Base-by-base conservation (phyloP, 23 red algal genomes). In the Cyanidiococcus yangmingshanensis region DNA sequence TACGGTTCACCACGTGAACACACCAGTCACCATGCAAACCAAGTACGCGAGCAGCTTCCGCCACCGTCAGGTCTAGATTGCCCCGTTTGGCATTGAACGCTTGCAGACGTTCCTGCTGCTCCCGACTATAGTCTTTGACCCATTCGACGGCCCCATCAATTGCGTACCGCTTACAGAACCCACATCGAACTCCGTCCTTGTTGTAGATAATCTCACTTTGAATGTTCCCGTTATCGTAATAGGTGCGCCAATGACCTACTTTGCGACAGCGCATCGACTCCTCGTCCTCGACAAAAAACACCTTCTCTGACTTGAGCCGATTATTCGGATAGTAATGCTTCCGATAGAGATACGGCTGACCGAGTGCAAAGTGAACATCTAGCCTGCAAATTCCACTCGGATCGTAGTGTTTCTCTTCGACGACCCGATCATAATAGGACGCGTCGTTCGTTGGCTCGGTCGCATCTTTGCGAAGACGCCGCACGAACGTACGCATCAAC, bases 341-440 rank as follows among this genome's bases (percentile, higher is more conserved):
- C 1, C 90, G 82, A 38, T 85, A 95, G 12, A 95, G 82, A 79
- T 95, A 95, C 17, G 86, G 86, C 76, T 89, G 85, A 57, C 85
- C 90, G 21, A 95, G 50, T 1, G 90, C 85, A 74, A 95, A 95
- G 76, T 95, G 90, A 21, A 95, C 82, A 79, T 95, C 90, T 17
- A 95, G 79, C 35, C 85, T 41, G 39, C 90, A 95, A 32, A 95
- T 83, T 33, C 90, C 90, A 54, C 81, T 86, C 21, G 74, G 81
- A 68, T 95, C 86, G 40, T 86, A 95, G 59, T 95, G 90, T 79
- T 95, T 95, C 82, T 95, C 90, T 59, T 95, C 90, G n/a, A 95
- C 75, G 2, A 95, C 68, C 18, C 90, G 76, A 35, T 89, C 58
- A 41, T 89, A 95, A 3, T 58, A 84, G 45, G 45, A 54, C 21